Evolutionary conservation across 2,329 filamentous ascomycete species (phyloP), one percentile per base, ranked within the genome.

Genomic region (Ophiostoma montium): DNA sequence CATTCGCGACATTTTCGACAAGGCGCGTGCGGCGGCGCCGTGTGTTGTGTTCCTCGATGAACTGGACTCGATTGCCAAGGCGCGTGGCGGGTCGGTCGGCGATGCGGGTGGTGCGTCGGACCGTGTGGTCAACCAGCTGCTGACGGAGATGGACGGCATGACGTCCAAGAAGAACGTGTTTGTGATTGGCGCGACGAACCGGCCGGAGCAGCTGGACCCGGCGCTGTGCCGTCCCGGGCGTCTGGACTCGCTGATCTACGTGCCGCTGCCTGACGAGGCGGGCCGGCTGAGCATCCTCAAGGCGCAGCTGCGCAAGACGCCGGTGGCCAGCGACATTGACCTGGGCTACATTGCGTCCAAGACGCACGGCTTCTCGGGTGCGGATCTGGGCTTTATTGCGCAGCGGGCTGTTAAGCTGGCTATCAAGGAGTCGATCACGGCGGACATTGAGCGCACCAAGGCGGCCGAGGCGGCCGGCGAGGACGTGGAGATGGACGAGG

Each of bases 91-190:
- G 59, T 95, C 89, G 52, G 77, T 87, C 53, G 92, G 92, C 56
- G 92, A 98, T 72, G 92, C 92, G 61, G 92, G 92, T 57, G 92
- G 92, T 78, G 92, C 92, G 56, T 96, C 90, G 43, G 94, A 98
- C 71, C 92, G 94, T 82, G 92, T 98, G 59, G 92, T 98, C 68
- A 98, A 98, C 75, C 94, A 98, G 76, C 88, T 98, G 65, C 74
- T 98, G 63, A 98, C 92, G 32, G 87, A 96, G 79, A 95, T 96
- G 90, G 90, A 96, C 59, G 90, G 90, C 61, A 96, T 96, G 90
- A 96, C 90, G 42, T 95, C 90, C 35, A 98, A 98, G 86, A 98
- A 98, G 85, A 98, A 98, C 66, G 92, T 98, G 56, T 98, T 98
- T 70, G 92, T 98, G 57, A 98, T 98, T 60, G 92, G 92, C 66